Base-by-base conservation (phyloP, 345 rosid genomes). In the Bruguiera gymnorhiza region DNA sequence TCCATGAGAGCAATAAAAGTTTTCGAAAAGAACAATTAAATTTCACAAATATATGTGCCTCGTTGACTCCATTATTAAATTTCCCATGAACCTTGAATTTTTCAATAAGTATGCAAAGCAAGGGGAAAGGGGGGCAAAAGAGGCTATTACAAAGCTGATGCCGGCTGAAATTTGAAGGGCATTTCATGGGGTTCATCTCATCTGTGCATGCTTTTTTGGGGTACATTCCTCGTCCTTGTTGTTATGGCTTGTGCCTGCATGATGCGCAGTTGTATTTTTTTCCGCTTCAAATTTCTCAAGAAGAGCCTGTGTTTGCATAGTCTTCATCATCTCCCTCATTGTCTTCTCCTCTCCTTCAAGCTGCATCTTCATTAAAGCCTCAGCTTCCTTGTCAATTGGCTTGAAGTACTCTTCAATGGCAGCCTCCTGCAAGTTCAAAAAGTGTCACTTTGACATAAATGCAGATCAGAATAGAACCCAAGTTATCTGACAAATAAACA, bases 381-480 rank as follows among this genome's bases (percentile, higher is more conserved):
- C 85, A 27, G 89, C 98, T 67, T 90, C 83, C 82, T 85, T 86
- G 84, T 92, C 96, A 63, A 92, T 69, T n/a, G 99, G 97, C 75
- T 82, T 84, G 72, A 95, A 89, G 80, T 84, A 88, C 36, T 92
- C 89, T 30, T 90, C 91, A 74, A 89, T 86, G 70, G 86, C 84
- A 76, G 88, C 87, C 73, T 92, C 98, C 98, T 90, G 89, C 72
- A 74, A 21, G 73, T 62, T 54, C 48, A 67, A 5, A 53, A 24
- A 18, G 34, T 24, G n/a, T 20, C 56, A 60, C 68, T 66, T 59
- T 32, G 54, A 57, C 58, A 67, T 20, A 29, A 3, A 29, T 29
- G 13, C 1, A 11, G 30, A 57, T 31, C 70, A 59, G 52, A 24
- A 20, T 8, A 6, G 24, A 11, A 56, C 24, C 16, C 3, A 3